Evolutionary conservation across 345 rosid genomes (phyloP).

Genomic region (Camelina laxa): DNA sequence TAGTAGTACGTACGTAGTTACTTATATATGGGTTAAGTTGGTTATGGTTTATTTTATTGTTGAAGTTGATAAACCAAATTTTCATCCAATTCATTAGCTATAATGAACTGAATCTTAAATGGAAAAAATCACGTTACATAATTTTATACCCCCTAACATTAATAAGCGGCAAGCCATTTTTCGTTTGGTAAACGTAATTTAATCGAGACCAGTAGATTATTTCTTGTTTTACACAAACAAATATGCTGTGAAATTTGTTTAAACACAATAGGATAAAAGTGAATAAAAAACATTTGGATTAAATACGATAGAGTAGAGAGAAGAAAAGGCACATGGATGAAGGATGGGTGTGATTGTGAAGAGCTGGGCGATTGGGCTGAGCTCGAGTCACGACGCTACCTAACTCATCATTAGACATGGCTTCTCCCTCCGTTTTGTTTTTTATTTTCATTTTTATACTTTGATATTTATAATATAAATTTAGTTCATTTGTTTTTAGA

Average conservation of each 20-base stretch:
- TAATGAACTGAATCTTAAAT: too few species aligned
- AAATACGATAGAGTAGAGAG: slow-evolving; percentile 9
- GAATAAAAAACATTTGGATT: neutral
- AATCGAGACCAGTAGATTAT: too few species aligned
- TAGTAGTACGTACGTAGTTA: too few species aligned
- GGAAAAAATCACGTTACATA: too few species aligned
- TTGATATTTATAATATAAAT: neutral
- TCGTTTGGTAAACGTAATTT: too few species aligned
- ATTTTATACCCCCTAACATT: too few species aligned
- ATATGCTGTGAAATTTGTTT: neutral
- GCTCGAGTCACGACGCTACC: slow-evolving; percentile 45
- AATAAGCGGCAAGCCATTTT: too few species aligned
- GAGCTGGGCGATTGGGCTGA: slow-evolving; percentile 40
- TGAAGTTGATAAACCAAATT: too few species aligned
- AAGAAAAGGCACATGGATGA: slow-evolving; percentile 39
- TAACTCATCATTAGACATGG: slow-evolving; percentile 46
- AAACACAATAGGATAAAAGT: neutral
- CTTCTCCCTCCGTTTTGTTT: slow-evolving; percentile 29
- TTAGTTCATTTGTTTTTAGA: neutral
- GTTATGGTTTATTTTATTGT: too few species aligned
- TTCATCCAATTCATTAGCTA: too few species aligned
- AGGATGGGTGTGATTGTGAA: slow-evolving; percentile 45
- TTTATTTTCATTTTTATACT: neutral
- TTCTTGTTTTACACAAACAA: neutral
- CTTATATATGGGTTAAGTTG: too few species aligned